phyloP scores from a whole-genome alignment of 768 basidiomycete species.

The Lactarius vividus region DNA sequence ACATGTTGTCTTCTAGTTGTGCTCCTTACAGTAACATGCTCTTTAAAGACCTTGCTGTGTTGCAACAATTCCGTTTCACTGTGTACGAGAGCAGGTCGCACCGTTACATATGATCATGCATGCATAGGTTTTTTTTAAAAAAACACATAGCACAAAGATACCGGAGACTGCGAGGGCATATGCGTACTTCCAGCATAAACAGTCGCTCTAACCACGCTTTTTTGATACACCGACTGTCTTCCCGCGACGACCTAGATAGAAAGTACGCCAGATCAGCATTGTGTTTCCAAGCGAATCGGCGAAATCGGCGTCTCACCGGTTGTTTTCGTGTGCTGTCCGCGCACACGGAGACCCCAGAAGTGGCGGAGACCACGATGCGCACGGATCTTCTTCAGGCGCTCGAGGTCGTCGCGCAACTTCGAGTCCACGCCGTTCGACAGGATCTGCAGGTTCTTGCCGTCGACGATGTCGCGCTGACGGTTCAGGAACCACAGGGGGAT shows the following conservation, averaged over 20 bases:
- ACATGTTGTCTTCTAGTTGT: too few species aligned
- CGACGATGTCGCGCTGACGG: slow-evolving; percentile 97
- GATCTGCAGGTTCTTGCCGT: slow-evolving; percentile 95
- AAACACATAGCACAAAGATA: slow-evolving; percentile 6
- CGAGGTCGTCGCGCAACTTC: slow-evolving; percentile 96
- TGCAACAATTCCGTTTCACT: too few species aligned
- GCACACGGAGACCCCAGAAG: slow-evolving; percentile 91
- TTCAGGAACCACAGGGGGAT: slow-evolving; percentile 99
- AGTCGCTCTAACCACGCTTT: slow-evolving; percentile 60
- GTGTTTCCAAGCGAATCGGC: background rate
- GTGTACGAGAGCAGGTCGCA: too few species aligned
- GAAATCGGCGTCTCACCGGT: slow-evolving; percentile 58
- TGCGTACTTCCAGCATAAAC: background rate
- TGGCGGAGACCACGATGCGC: slow-evolving; percentile 93
- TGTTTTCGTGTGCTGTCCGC: slow-evolving; percentile 99
- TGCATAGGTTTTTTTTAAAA: background rate
- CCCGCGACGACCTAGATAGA: slow-evolving; percentile 74
- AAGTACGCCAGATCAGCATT: background rate
- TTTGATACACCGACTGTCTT: slow-evolving; percentile 97
- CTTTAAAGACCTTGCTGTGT: too few species aligned
- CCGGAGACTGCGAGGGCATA: background rate
- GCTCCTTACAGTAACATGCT: too few species aligned
- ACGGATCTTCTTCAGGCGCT: slow-evolving; percentile 98
- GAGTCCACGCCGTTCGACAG: slow-evolving; percentile 97
- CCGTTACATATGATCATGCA: background rate